phyloP scores from a whole-genome alignment of 2,329 filamentous ascomycete species.

The Calycina herbarum region DNA sequence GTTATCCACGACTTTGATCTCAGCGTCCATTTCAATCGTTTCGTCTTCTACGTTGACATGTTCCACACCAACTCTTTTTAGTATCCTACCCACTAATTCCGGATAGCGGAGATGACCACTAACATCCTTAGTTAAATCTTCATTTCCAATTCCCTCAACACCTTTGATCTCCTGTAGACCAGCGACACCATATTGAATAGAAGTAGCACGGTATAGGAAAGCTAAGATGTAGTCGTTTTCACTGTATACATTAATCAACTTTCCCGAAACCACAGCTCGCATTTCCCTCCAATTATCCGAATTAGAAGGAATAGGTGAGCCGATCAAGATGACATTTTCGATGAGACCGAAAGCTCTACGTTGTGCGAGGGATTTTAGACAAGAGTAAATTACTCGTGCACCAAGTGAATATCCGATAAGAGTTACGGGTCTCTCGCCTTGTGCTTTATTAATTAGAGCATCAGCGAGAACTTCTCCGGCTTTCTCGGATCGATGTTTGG shows the following conservation, averaged over 20 bases:
- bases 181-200: constrained; percentile 79
- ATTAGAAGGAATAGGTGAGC: constrained; percentile 74
- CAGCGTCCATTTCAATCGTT: constrained; percentile 40
- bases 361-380: constrained; percentile 59
- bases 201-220: constrained; percentile 82
- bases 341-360: constrained; percentile 64
- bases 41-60: constrained; percentile 52
- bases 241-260: constrained; percentile 88
- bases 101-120: constrained; percentile 70
- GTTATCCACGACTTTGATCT: constrained; percentile 33
- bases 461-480: constrained; percentile 62
- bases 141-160: constrained; percentile 58
- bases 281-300: constrained; percentile 73
- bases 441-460: constrained; percentile 72
- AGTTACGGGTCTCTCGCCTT: constrained; percentile 64
- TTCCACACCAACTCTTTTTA: constrained; percentile 66
- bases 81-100: constrained; percentile 62
- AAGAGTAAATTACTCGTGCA: constrained; percentile 63
- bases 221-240: constrained; percentile 84
- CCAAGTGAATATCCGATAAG: constrained; percentile 62
- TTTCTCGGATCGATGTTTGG: constrained; percentile 58
- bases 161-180: constrained; percentile 75
- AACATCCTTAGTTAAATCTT: constrained; percentile 60
- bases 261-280: constrained; percentile 75
- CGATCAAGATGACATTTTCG: constrained; percentile 73